Evolutionary conservation across 2,329 filamentous ascomycete species (phyloP), one percentile per base, ranked within the genome.

Genomic region (Hypocreales sp.): DNA sequence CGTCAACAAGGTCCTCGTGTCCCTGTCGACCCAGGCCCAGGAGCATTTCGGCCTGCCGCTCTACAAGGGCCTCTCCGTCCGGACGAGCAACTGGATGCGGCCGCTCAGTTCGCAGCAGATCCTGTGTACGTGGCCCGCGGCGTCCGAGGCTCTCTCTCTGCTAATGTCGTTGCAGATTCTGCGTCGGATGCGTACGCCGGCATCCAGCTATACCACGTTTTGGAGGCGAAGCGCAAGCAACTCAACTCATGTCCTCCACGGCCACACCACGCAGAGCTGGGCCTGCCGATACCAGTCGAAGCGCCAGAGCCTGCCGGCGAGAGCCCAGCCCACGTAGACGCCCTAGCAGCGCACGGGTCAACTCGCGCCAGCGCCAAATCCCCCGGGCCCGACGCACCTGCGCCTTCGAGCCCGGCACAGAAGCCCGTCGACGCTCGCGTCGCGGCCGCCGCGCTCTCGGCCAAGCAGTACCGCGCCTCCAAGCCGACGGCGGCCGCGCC

Each of bases 131-230:
- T 56, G 7, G 5, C 10, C 9, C 8, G 11, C 13, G 18, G 18
- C 8, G 5, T 23, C 15, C 24, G 29, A 36, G 5, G 26, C 32
- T 7, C 10, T 38, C 15, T 14, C 11, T 15, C 5, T 13, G 15
- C 19, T 30, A 10, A 20, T 10, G 18, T 8, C 7, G 4, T 16
- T 13, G 2, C 17, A 80, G 75, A 86, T 49, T 73, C 81, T 8
- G 83, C 82, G 9, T 75, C 80, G 1, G 83, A 92, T 47, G 78
- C 82, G 0, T 94, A 93, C 45, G 83, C 79, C 32, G 70, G 74
- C 23, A 52, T 79, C 8, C 76, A 81, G 30, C 56, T 94, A 2
- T 92, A 72, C 42, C 60, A 81, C 33, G 62, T 66, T 1, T 56
- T 93, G 24, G 76, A 94, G 31, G 54, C 67, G 26, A 69, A 78